phyloP scores from a whole-genome alignment of 176 grass and related monocot species.

The Triticum aestivum region IWGSC_CS_RefSeq_v2.1 NC_057798.1:461729391-461729890 shows the following conservation, averaged over 20 bases:
- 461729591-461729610: background rate
- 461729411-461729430: background rate
- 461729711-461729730: background rate
- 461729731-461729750: background rate
- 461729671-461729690: background rate
- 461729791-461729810: background rate
- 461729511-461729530: background rate
- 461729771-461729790: constrained; percentile 21
- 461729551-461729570: constrained; percentile 9
- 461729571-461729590: background rate
- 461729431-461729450: background rate
- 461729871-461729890: constrained; percentile 51
- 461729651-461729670: background rate
- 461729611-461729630: background rate
- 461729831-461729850: background rate
- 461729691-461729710: constrained; percentile 3
- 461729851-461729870: too few species aligned
- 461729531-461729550: background rate
- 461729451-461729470: background rate
- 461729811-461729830: background rate
- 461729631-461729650: background rate
- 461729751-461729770: background rate
- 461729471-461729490: background rate
- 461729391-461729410: background rate
- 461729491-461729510: background rate